Percentiles rank a stretch among this genome's conserved stretches.
Evolutionary conservation across 176 grass and related monocot genomes (phyloP).

Genomic region (Avena sativa): DNA sequence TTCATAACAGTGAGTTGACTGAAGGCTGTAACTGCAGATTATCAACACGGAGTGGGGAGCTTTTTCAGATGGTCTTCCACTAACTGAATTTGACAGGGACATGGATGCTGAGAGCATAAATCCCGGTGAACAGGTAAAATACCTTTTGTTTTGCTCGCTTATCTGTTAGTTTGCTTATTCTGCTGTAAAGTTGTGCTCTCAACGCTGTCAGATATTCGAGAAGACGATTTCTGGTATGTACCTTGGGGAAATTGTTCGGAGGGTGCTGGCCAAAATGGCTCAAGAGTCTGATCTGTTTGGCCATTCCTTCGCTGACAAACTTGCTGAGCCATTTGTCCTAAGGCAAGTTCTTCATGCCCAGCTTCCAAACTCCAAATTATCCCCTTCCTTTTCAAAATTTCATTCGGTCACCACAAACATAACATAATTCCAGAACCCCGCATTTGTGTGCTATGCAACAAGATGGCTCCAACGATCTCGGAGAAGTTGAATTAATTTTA

Average conservation of each 20-base stretch:
- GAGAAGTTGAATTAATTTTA: constrained; percentile 42
- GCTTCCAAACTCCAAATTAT: background rate
- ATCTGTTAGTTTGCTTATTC: background rate
- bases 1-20: background rate
- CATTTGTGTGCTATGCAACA: constrained; percentile 55
- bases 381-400: background rate
- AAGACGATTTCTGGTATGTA: constrained; percentile 86
- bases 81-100: constrained; percentile 64
- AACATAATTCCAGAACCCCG: constrained; percentile 28
- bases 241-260: constrained; percentile 67
- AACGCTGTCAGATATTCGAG: constrained; percentile 62
- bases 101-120: constrained; percentile 64
- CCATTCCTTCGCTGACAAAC: constrained; percentile 50
- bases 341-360: constrained; percentile 32
- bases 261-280: constrained; percentile 55
- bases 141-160: background rate
- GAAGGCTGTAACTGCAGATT: constrained; percentile 34
- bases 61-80: constrained; percentile 55
- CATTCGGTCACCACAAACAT: background rate
- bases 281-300: constrained; percentile 56
- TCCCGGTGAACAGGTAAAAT: constrained; percentile 60
- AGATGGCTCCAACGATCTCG: constrained; percentile 38
- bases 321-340: constrained; percentile 58
- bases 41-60: constrained; percentile 75
- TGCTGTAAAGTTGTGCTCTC: background rate